Evolutionary conservation across 495 filamentous ascomycete genomes (phyloP).

Genomic region (Sphaerosporella brunnea): DNA sequence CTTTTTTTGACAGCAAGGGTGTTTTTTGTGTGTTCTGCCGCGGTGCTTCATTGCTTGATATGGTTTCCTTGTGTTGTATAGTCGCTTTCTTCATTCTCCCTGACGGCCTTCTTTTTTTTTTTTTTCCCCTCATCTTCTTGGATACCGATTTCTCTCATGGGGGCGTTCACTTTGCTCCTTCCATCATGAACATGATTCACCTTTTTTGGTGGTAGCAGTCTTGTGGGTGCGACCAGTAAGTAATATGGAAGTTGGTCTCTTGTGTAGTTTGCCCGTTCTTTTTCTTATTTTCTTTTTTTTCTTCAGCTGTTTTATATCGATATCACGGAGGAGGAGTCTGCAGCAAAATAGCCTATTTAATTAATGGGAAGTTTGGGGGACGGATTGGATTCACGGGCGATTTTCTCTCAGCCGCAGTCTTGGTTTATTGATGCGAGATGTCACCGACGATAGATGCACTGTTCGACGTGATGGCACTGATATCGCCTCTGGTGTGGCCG

Average conservation of each 20-base stretch:
- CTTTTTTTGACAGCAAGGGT: slow-evolving; percentile 1
- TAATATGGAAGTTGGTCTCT: too few species aligned
- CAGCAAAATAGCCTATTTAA: not conserved
- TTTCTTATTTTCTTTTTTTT: not conserved
- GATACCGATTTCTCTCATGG: not conserved
- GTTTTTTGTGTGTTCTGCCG: not conserved
- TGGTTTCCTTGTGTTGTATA: not conserved
- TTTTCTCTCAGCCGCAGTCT: too few species aligned
- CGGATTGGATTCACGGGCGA: too few species aligned
- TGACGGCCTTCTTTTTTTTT: not conserved
- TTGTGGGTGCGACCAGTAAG: too few species aligned
- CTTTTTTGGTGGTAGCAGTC: too few species aligned
- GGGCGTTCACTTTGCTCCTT: too few species aligned
- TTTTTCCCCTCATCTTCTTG: not conserved
- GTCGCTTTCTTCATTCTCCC: not conserved
- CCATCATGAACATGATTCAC: too few species aligned
- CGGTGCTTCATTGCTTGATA: not conserved
- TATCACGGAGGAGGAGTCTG: not conserved
- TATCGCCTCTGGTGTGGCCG: too few species aligned
- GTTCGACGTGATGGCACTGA: too few species aligned
- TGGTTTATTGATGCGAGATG: too few species aligned
- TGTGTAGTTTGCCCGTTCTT: not conserved
- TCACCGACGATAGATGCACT: too few species aligned
- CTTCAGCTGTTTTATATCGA: not conserved
- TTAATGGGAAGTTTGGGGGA: not conserved